Evolutionary conservation across 257 asterid species (phyloP), one percentile per base, ranked within the genome.

Genomic region (Pogostemon cablin): DNA sequence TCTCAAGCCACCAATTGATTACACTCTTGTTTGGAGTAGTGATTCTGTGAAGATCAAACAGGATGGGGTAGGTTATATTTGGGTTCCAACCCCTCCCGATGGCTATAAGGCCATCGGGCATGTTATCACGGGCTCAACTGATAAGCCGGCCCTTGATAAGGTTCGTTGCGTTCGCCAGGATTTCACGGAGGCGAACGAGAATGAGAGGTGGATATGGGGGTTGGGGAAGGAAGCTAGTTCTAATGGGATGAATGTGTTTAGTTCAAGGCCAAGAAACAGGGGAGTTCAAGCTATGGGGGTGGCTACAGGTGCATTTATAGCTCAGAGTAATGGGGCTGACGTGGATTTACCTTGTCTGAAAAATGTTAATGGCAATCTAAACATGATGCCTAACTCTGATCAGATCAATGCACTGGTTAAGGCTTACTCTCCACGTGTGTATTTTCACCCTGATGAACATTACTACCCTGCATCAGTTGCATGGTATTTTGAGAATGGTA

Each of bases 401-500:
- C 97, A 92, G 65, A 52, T 92, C 3, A 56, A 81, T 61, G 87
- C 91, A 12, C 12, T 90, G 49, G 54, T 87, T 38, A 62, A 72
- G 55, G 76, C 80, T 15, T 92, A 86, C 39, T 78, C 91, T 15
- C 98, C 97, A 34, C 54, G 42, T 7, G 71, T 86, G 10, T 90
- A 85, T 47, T 85, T 90, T 50, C 98, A 92, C 46, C 91, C 93
- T 9, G 87, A 88, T 44, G 98, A 92, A 39, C 54, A 77, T 0
- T 90, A 80, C 71, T 81, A 81, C 3, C 91, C 98, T 25, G 84
- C 90, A 0, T 92, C 98, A 0, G 95, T 90, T 4, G 35, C 69
- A 4, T 92, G 98, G 97, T 87, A 74, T 49, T 92, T 92, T 37
- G 75, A 83, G n/a, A 90, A 84, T 9, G 97, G 98, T 3, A 97